Evolutionary conservation across 1,284 basidiomycete species (phyloP).

Genomic region (Ustilago esculenta): DNA sequence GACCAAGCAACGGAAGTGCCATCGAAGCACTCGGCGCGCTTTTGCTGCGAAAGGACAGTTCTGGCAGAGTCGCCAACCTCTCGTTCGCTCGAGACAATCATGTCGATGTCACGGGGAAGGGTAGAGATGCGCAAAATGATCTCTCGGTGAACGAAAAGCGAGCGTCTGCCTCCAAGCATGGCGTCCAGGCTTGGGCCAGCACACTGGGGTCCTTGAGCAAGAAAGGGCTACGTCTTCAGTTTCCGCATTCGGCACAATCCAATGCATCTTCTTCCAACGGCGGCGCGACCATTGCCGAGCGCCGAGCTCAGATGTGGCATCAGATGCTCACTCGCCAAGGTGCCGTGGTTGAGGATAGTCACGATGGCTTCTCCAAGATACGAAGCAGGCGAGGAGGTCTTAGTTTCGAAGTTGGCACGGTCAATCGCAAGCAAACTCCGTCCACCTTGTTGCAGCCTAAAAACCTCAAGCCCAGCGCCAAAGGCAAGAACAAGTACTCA

Average conservation of each 20-base stretch:
- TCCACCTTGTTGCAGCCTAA: constrained; percentile 29
- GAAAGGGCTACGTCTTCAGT: constrained; percentile 13
- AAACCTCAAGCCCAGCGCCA: constrained; percentile 5
- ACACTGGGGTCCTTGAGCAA: constrained; percentile 18
- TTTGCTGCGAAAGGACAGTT: constrained; percentile 54
- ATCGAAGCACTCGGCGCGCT: constrained; percentile 62
- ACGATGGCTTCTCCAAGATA: constrained; percentile 26
- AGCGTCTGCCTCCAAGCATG: constrained; percentile 9
- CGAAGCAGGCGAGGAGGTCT: constrained; percentile 38
- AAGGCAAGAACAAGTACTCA: neutral
- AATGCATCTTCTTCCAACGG: constrained; percentile 1
- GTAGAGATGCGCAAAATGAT: neutral
- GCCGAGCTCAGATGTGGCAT: constrained; percentile 49
- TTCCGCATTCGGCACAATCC: constrained; percentile 1
- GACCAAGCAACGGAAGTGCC: constrained; percentile 59
- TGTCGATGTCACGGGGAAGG: neutral
- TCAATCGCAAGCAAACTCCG: constrained; percentile 15
- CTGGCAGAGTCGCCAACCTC: constrained; percentile 50
- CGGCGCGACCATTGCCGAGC: constrained; percentile 51
- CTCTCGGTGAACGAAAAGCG: neutral
- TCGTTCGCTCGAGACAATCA: constrained; percentile 27
- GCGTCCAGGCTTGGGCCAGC: constrained; percentile 31
- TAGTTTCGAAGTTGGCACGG: constrained; percentile 35
- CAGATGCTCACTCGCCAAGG: constrained; percentile 29
- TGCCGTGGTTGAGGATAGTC: constrained; percentile 23